Percentiles rank a stretch among this genome's conserved stretches.
Evolutionary conservation across 2,329 filamentous ascomycete species (phyloP).

Genomic region (Ophiostoma perfectum): DNA sequence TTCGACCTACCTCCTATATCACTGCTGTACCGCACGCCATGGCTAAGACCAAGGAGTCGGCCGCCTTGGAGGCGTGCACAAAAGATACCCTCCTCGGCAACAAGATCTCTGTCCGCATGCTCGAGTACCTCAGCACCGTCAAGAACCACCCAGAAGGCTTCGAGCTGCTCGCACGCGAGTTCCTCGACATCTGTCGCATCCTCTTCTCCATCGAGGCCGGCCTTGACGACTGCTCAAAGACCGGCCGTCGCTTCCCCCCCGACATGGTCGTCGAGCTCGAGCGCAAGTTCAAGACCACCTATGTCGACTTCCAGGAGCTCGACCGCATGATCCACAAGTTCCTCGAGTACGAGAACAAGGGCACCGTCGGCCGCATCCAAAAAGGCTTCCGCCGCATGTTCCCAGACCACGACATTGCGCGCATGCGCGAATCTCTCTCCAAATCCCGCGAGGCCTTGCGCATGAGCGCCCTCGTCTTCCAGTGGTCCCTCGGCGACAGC

Average conservation of each 20-base stretch:
- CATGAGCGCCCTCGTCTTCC: constrained; percentile 59
- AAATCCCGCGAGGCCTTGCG: constrained; percentile 57
- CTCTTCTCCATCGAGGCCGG: constrained; percentile 65
- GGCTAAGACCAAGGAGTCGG: constrained; percentile 31
- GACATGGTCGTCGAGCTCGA: constrained; percentile 61
- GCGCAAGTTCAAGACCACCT: constrained; percentile 56
- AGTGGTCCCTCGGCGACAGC: constrained; percentile 57
- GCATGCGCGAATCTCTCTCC: constrained; percentile 51
- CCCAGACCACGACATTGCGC: constrained; percentile 55
- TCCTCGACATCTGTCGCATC: constrained; percentile 61
- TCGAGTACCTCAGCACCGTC: constrained; percentile 56
- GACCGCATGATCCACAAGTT: constrained; percentile 58
- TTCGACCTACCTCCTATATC: neutral
- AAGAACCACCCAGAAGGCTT: constrained; percentile 52
- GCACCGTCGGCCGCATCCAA: constrained; percentile 54
- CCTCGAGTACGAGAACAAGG: constrained; percentile 57
- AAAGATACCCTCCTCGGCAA: constrained; percentile 57
- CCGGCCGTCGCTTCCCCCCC: constrained; percentile 48
- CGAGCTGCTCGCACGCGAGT: constrained; percentile 56
- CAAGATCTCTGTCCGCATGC: constrained; percentile 58
- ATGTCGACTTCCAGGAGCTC: constrained; percentile 57
- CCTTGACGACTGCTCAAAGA: constrained; percentile 44
- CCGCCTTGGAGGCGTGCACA: constrained; percentile 48
- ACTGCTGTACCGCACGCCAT: constrained; percentile 21
- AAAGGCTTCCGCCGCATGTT: constrained; percentile 61